Conservation (phyloP, 2,329 filamentous ascomycete genomes). For the Dryadomyces quercus-mongolicae region DNA sequence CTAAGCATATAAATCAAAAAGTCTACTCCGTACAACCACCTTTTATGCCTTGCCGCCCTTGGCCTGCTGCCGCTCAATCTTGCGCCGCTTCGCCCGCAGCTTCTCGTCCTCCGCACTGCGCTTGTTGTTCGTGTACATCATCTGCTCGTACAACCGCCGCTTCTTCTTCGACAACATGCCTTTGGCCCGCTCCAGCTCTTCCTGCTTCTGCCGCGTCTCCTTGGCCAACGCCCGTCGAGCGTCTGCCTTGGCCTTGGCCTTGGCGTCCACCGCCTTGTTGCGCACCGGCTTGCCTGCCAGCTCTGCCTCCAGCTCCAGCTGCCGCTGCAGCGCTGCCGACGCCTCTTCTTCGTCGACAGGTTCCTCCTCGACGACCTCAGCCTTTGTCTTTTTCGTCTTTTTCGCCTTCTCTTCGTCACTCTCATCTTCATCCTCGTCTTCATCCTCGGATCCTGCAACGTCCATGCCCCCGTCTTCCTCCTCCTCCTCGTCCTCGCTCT, state of each 20-base stretch:
- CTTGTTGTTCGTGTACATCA: constrained; percentile 91
- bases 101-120: constrained; percentile 82
- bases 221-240: constrained; percentile 57
- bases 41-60: constrained; percentile 19
- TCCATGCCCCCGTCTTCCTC: constrained; percentile 37
- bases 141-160: constrained; percentile 93
- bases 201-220: constrained; percentile 63
- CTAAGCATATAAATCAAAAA: background rate
- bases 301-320: constrained; percentile 88
- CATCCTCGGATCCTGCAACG: constrained; percentile 33
- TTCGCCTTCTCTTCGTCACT: constrained; percentile 31
- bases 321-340: constrained; percentile 55
- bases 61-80: constrained; percentile 59
- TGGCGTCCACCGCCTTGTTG: constrained; percentile 24
- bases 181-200: constrained; percentile 85
- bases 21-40: too few relatives aligned
- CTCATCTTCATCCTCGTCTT: constrained; percentile 32
- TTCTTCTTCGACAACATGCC: constrained; percentile 99
- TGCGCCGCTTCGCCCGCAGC: constrained; percentile 80
- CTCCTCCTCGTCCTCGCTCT: constrained; percentile 24
- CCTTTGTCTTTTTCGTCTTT: constrained; percentile 32
- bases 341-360: constrained; percentile 48
- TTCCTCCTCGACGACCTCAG: constrained; percentile 25
- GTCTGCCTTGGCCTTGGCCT: constrained; percentile 54
- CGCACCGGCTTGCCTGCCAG: constrained; percentile 56